Base-by-base conservation (phyloP, 1,284 basidiomycete genomes). In the Ceratobasidium sp. region DNA sequence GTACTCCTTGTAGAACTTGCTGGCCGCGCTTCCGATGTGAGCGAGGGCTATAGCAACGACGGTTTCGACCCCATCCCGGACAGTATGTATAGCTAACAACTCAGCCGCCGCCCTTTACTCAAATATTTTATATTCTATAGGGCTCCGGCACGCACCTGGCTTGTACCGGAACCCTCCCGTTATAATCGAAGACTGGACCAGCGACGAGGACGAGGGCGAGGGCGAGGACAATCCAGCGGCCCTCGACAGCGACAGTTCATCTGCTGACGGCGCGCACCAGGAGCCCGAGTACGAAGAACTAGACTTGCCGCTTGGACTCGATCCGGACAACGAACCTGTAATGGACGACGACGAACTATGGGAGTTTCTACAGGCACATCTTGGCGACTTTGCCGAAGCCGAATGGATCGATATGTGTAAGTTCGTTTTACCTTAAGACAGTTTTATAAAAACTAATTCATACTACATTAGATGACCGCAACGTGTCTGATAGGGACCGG, bases 351-450 rank as follows among this genome's bases (percentile, higher is more conserved):
- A 54, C 0, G 51, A 66, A 22, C 64, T 66, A 9, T 45, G 64
- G 64, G 41, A 0, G 1, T 22, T 54, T 7, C 48, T 66, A 7
- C 51, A 19, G 15, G 50, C 53, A 7, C 51, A 53, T 31, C 64
- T 66, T 45, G 53, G 65, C 24, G 53, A 69, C 36, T 53, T 69
- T 8, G 41, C 65, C 15, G 63, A 51, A 47, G 63, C 50, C 2
- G 63, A 65, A 33, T 65, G 63, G 48, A 24, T 11, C 17, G 48
- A 65, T 29, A 50, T 65, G 1, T 65, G 63, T 65, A 33, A 51
- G 63, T 50, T 6, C 1, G 8, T n/a, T 62, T 27, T 33, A 4
- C 51, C 24, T 1, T 27, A 19, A 27, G 9, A 47, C 11, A 45
- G 15, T 62, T 36, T 19, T 3, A 0, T 17, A 27, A 8, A 2